Evolutionary conservation across 208 protist genomes (phyloP).

Genomic region (Naegleria gruberi): DNA sequence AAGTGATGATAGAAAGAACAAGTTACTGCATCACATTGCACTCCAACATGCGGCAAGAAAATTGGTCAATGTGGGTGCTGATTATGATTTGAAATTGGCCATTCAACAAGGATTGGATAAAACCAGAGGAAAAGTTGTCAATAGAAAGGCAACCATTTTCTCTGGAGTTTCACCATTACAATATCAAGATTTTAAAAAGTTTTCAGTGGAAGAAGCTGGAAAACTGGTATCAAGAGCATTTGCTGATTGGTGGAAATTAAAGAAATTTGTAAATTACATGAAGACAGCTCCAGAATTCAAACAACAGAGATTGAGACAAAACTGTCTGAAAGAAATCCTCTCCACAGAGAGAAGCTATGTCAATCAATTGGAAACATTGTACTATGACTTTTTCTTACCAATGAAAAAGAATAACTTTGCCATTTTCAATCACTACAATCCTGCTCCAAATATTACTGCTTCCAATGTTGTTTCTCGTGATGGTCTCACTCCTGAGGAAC

Average conservation of each 20-base stretch:
- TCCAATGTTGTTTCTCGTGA: background rate
- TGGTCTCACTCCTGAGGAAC: background rate
- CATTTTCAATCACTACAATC: background rate
- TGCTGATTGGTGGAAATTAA: background rate
- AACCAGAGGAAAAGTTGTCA: background rate
- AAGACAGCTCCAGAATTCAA: background rate
- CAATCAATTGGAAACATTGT: background rate
- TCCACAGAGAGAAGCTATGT: constrained; percentile 26
- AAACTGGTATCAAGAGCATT: background rate
- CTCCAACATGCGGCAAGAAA: background rate
- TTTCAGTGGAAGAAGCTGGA: background rate
- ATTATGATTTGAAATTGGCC: background rate
- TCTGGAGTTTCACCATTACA: background rate
- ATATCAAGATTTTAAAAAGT: background rate
- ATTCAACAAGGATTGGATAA: background rate
- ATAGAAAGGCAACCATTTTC: background rate
- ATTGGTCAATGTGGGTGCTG: background rate
- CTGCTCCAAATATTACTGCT: background rate
- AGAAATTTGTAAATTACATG: background rate
- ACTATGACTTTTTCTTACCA: constrained; percentile 3
- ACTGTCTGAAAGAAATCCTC: constrained; percentile 12
- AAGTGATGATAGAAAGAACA: background rate
- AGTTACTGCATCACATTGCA: background rate
- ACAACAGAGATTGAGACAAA: constrained; percentile 2
- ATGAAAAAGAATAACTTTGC: background rate